phyloP scores from a whole-genome alignment of 768 basidiomycete genomes.

The Rhodotorula paludigena region DNA sequence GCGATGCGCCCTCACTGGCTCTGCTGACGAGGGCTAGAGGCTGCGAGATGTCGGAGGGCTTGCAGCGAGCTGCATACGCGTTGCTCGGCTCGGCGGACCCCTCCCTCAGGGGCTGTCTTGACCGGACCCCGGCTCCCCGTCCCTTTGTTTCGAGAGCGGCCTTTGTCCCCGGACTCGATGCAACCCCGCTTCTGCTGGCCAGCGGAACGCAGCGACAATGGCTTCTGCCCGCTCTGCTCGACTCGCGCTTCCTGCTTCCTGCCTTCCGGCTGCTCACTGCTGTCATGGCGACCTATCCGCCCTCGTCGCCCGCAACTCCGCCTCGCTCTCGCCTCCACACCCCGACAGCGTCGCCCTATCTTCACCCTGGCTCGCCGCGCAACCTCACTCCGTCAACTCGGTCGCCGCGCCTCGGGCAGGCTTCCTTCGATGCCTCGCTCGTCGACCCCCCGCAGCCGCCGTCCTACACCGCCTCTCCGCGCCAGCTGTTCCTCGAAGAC shows the following conservation, averaged over 20 bases:
- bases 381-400: conserved; percentile 7
- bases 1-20: too few species aligned
- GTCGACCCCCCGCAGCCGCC: neutral
- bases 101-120: too few species aligned
- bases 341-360: neutral
- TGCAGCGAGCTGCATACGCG: too few species aligned
- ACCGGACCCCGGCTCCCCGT: too few species aligned
- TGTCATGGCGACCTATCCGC: neutral
- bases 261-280: neutral
- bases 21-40: too few species aligned
- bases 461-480: conserved; percentile 13
- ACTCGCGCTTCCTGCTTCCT: too few species aligned
- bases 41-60: too few species aligned
- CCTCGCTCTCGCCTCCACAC: neutral
- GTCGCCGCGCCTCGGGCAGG: conserved; percentile 30
- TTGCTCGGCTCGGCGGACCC: too few species aligned
- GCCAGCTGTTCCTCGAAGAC: conserved; percentile 16
- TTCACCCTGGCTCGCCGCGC: conserved; percentile 10
- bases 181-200: too few species aligned
- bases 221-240: neutral
- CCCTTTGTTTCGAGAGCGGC: too few species aligned
- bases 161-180: too few species aligned
- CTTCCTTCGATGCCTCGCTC: conserved; percentile 26
- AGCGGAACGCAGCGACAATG: too few species aligned
- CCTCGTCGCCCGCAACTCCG: neutral